Base-by-base conservation (phyloP, 1,284 basidiomycete genomes). In the Volvariella volvacea region DNA sequence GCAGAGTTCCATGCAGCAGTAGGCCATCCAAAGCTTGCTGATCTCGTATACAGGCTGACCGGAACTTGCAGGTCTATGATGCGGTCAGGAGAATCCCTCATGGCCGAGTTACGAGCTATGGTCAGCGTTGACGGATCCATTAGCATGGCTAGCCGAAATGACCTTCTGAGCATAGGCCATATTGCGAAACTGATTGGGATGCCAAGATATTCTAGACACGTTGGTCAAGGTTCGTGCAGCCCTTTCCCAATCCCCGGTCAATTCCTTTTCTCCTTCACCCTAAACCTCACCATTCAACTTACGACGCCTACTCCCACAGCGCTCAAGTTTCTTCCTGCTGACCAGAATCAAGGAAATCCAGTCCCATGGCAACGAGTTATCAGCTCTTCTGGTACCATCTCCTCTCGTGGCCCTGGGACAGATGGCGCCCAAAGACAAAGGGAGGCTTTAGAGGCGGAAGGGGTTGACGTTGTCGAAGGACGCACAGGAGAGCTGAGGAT, bases 171-270 rank as follows among this genome's bases (percentile, higher is more conserved):
- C 30, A 28, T 53, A 86, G 88, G 88, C 0, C 88, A 92, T 57
- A 77, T 92, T 41, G 88, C 90, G 7, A 90, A 84, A 55, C 67
- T 92, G 15, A 75, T 90, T 36, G 88, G 88, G 14, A 89, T 88
- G 78, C 90, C 89, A 0, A 73, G 70, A 16, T 80, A 92, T 64
- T 80, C 90, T 1, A 71, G 89, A 48, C 88, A 90, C 55, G 89
- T 92, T 28, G 90, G 90, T 1, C 87, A 91, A 76, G 83, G 90
- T 88, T 50, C 48, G 70, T 52, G 9, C 21, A 9, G 17, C 30
- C n/a, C 25, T 38, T 15, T 39, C 31, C 22, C 14, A 4, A 14
- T 21, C n/a, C n/a, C n/a, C 25, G 36, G 12, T 33, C 16, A 31
- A 64, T 48, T 10, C 28, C 17, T 19, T 10, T 41, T 15, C 22